Base-by-base conservation (phyloP, 768 basidiomycete species). In the Lactifluus volemus region DNA sequence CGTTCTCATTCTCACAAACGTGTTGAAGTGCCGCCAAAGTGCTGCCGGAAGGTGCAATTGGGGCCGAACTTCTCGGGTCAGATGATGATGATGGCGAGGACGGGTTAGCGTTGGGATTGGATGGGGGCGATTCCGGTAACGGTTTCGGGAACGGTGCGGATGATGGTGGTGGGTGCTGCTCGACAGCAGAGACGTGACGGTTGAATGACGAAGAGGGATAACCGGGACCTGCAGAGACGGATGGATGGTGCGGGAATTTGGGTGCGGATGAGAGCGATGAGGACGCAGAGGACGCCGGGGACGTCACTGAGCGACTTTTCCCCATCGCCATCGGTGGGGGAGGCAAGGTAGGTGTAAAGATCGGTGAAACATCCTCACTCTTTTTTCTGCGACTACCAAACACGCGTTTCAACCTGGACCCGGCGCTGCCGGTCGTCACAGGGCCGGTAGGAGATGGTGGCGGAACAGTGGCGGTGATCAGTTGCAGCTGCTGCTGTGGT, bases 1-100 rank as follows among this genome's bases (percentile, higher is more conserved):
- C 65, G 63, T 65, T 65, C 61, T 76, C 76, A 62, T 76, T 77
- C 25, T 70, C 72, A 19, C 64, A 71, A 65, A 85, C 80, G 67
- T 76, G 84, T 52, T 78, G 78, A 49, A 86, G 74, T 17, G 86
- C 82, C 30, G 82, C 80, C 3, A 78, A 78, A 39, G 86, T 79
- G 2, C 76, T 81, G 1, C 76, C 81, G 1, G 84, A 79, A 68
- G 79, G 83, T 45, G 82, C 72, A 34, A 82, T 77, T 45, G 85
- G 79, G 54, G 84, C 73, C 14, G 84, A 84, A 17, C 68, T 70
- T 55, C 80, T 75, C 63, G 77, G 76, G 55, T 77, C 75, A 45
- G 70, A 53, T 11, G 52, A 17, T 11, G 52, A 17, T 25, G 25
- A 25, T 25, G 25, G 25, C 1, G 38, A 45, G 4, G 60, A 32